Evolutionary conservation across 2,329 filamentous ascomycete species (phyloP).

Genomic region (Aspergillus pseudoglaucus): DNA sequence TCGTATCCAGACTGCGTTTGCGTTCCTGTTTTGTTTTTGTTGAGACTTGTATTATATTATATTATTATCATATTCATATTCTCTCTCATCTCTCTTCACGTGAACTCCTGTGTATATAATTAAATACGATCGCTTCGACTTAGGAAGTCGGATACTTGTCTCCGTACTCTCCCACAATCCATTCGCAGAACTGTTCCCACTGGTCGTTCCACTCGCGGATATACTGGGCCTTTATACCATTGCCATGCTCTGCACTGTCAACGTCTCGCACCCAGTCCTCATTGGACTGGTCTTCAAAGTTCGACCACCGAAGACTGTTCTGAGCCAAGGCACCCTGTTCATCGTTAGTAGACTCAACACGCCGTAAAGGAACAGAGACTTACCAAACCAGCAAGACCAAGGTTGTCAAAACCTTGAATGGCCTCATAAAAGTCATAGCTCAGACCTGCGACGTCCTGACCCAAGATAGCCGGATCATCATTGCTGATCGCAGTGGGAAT

Average conservation of each 20-base stretch:
- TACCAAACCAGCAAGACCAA: constrained; percentile 78
- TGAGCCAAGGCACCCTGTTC: constrained; percentile 59
- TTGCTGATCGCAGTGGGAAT: constrained; percentile 77
- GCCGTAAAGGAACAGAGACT: constrained; percentile 21
- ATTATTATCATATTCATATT: no score
- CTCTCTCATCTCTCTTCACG: no score
- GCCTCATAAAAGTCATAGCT: constrained; percentile 92
- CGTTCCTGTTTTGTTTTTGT: no score
- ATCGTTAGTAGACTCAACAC: background rate
- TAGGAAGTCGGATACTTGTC: background rate
- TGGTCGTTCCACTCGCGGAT: constrained; percentile 69
- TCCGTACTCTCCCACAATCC: constrained; percentile 55
- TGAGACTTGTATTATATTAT: no score
- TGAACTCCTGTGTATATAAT: background rate
- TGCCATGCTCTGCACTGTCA: constrained; percentile 63
- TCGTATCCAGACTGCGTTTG: no score
- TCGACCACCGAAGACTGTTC: constrained; percentile 81
- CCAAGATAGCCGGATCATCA: constrained; percentile 82
- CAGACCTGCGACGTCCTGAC: constrained; percentile 72
- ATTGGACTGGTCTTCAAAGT: constrained; percentile 68
- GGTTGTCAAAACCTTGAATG: constrained; percentile 81
- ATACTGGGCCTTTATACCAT: constrained; percentile 60
- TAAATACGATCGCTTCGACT: background rate
- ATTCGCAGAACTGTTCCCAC: constrained; percentile 84
- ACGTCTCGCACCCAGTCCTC: constrained; percentile 68